These are phyloP conservation scores for Mycena alexandri DNA, from an alignment of 768 basidiomycete species.

Conservation along the genomic window DNA sequence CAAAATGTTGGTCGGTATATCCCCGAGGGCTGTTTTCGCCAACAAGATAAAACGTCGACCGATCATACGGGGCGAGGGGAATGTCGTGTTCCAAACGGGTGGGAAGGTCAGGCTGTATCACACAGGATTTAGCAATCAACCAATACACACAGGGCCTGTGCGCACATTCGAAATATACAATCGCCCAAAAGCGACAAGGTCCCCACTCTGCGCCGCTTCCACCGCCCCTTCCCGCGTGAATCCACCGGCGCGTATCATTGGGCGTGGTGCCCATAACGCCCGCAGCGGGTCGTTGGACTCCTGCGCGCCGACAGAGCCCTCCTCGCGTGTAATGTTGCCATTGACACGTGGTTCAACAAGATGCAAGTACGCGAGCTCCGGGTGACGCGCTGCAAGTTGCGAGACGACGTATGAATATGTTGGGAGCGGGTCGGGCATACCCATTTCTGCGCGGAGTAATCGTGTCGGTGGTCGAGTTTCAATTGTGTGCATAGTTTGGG, in stretches of 20 bases:
- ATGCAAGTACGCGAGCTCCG: conserved; percentile 61
- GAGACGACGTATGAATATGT: conserved; percentile 58
- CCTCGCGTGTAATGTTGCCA: conserved; percentile 20
- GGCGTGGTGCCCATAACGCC: conserved; percentile 47
- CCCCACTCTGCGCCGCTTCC: conserved; percentile 43
- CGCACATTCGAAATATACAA: conserved; percentile 53
- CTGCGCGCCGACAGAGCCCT: conserved; percentile 3
- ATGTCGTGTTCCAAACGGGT: conserved; percentile 49
- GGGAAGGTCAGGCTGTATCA: conserved; percentile 56
- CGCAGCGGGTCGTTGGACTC: conserved; percentile 46
- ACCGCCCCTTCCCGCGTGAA: conserved; percentile 46
- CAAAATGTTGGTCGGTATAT: conserved; percentile 42
- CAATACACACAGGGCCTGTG: not conserved
- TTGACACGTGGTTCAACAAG: conserved; percentile 46
- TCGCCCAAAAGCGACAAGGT: conserved; percentile 27
- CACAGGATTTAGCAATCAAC: not conserved
- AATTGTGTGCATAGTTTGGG: too few species aligned
- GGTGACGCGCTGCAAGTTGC: conserved; percentile 49
- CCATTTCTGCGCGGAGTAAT: too few species aligned
- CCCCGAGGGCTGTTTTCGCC: conserved; percentile 42
- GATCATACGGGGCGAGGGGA: conserved; percentile 50
- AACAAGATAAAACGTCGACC: conserved; percentile 54
- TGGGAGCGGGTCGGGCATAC: conserved; percentile 56
- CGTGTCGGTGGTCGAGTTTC: too few species aligned
- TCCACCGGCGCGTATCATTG: conserved; percentile 52